Evolutionary conservation across 768 basidiomycete species (phyloP).

Genomic region (Termitomyces sp.): DNA sequence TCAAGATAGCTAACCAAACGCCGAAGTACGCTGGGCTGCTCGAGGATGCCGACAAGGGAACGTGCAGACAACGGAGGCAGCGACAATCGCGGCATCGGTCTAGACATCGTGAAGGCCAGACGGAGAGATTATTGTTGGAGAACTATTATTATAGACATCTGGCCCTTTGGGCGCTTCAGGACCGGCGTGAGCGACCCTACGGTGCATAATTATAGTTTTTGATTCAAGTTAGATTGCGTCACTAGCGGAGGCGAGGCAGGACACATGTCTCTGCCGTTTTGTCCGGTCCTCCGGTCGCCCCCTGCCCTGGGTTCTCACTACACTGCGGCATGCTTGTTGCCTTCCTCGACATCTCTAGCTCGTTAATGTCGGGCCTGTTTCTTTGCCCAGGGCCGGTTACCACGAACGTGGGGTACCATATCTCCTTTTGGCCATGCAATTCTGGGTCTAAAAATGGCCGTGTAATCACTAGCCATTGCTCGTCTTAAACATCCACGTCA

Average conservation of each 20-base stretch:
- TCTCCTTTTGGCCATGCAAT: neutral
- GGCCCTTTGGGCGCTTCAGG: constrained; percentile 3
- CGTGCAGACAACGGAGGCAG: neutral
- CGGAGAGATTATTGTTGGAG: neutral
- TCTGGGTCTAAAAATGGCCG: neutral
- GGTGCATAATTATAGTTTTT: constrained; percentile 1
- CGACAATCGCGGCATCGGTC: neutral
- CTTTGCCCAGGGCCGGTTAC: neutral
- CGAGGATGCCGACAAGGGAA: constrained; percentile 9
- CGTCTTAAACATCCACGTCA: neutral
- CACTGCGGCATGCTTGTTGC: neutral
- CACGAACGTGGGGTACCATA: neutral
- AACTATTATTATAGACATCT: constrained; percentile 5
- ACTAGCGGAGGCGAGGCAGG: neutral
- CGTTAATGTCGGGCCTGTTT: neutral
- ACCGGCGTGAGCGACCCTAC: constrained; percentile 4
- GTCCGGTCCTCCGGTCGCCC: neutral
- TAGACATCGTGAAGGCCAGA: constrained; percentile 1
- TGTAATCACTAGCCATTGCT: neutral
- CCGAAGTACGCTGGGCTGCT: constrained; percentile 18
- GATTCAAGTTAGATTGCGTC: constrained; percentile 9
- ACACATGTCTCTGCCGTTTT: neutral
- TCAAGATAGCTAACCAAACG: constrained; percentile 25
- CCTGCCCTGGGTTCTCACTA: neutral
- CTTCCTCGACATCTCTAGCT: neutral